Base-by-base conservation (phyloP, 352 stramenopile genomes). In the Blastocystis sp. region DNA sequence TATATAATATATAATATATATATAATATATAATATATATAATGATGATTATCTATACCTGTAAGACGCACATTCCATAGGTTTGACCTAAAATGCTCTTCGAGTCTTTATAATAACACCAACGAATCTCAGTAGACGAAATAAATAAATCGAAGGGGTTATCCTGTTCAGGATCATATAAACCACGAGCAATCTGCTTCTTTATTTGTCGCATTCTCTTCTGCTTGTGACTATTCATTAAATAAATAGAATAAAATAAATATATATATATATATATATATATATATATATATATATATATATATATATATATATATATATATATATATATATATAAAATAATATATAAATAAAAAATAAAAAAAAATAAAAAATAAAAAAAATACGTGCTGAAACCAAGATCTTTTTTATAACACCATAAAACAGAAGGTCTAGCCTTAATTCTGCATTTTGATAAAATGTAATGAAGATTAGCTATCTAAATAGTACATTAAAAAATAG, bases 381-480 rank as follows among this genome's bases (percentile, higher is more conserved):
- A 33, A 71, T 95, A 87, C 48, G 87, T 95, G 10, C 84, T 95
- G 71, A 99, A 98, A 24, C 90, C 91, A 41, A 99, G 75, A 73
- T 99, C 88, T 67, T 98, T 97, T 70, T 97, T 96, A 79, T 99
- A 99, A 72, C 89, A 97, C 91, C 91, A 99, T 4, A 99, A 72
- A 37, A 99, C 89, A 49, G 83, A 88, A 9, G 86, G 85, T 13
- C 87, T 81, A 25, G 84, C 80, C 65, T 93, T 87, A 24, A 95
- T 80, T 13, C 81, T 79, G 7, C 84, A 81, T 71, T 93, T 92
- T 43, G 79, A 83, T 31, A 97, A 72, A 59, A 99, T 95, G 68
- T 95, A 92, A 73, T 96, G 86, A 55, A 99, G 73, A 70, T 97
- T 97, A 64, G 88, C 86, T 40, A 97, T 80, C 67, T 73, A 58